Percentiles rank a stretch among this genome's conserved stretches.
These are phyloP conservation scores for Paraphoma sp. DNA, from an alignment of 2,329 filamentous ascomycete species.

Conservation along the genomic window DNA sequence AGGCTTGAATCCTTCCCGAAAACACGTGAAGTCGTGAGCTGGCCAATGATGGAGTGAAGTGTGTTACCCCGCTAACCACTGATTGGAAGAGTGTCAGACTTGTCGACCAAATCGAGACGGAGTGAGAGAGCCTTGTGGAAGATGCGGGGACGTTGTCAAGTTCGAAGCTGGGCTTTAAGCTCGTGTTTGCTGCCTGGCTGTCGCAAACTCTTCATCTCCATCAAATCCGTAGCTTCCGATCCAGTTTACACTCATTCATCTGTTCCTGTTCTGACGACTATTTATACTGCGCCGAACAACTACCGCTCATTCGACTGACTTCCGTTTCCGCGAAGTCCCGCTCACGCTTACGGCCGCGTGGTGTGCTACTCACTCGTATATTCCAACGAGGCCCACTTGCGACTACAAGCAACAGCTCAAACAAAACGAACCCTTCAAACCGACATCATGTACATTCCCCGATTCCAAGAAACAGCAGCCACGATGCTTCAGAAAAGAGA, in stretches of 20 bases:
- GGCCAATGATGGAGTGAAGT: constrained; percentile 2
- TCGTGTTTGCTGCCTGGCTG: not conserved
- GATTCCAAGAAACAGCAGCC: not conserved
- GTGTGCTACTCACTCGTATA: not conserved
- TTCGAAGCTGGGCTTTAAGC: not conserved
- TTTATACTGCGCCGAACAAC: not conserved
- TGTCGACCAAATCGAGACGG: not conserved
- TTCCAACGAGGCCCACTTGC: not conserved
- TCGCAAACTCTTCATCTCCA: not conserved
- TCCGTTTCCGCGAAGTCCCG: not conserved
- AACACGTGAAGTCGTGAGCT: not conserved
- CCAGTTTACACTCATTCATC: not conserved
- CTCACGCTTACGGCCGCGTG: constrained; percentile 2
- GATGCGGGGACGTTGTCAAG: not conserved
- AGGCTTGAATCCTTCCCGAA: not conserved
- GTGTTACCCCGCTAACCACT: not conserved
- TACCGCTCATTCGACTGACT: not conserved
- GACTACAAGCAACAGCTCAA: not conserved
- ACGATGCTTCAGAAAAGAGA: constrained; percentile 29
- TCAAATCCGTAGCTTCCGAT: not conserved
- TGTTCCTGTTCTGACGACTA: not conserved
- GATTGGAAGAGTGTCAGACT: not conserved
- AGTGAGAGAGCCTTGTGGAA: not conserved
- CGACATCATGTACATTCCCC: constrained; percentile 1
- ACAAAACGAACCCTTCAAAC: not conserved